Conservation (phyloP, 495 filamentous ascomycete species). For the Echria macrotheca region DNA sequence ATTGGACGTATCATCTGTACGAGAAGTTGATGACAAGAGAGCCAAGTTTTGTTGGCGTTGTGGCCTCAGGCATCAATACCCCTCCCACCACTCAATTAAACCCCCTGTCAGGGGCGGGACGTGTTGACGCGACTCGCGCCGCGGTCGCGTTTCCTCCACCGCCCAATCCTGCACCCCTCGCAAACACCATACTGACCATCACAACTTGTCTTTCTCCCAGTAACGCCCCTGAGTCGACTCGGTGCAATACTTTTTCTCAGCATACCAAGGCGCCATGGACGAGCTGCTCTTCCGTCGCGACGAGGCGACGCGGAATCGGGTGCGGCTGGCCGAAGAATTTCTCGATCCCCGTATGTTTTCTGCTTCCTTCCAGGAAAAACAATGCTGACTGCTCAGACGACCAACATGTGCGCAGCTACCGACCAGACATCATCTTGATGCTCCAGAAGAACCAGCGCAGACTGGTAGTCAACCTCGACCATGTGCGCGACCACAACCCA, state of each 20-base stretch:
- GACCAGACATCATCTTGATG: slow-evolving; percentile 87
- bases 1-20: no score
- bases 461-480: slow-evolving; percentile 83
- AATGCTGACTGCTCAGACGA: slow-evolving; percentile 44
- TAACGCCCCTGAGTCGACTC: no score
- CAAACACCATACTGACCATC: no score
- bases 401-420: slow-evolving; percentile 64
- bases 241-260: background rate
- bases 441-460: slow-evolving; percentile 78
- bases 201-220: no score
- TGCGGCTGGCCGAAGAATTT: slow-evolving; percentile 77
- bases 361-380: no score
- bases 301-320: slow-evolving; percentile 72
- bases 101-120: slow-evolving; percentile 19
- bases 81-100: slow-evolving; percentile 28
- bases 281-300: slow-evolving; percentile 60
- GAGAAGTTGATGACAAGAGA: no score
- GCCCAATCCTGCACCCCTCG: background rate
- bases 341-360: slow-evolving; percentile 81
- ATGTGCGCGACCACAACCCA: slow-evolving; percentile 82
- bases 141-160: slow-evolving; percentile 22
- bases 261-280: slow-evolving; percentile 54
- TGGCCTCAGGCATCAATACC: slow-evolving; percentile 3
- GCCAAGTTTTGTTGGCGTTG: no score
- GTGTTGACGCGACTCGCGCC: slow-evolving; percentile 21